Evolutionary conservation across 1,139 yeast species (phyloP).

Genomic region (Yamadazyma epiphylla): DNA sequence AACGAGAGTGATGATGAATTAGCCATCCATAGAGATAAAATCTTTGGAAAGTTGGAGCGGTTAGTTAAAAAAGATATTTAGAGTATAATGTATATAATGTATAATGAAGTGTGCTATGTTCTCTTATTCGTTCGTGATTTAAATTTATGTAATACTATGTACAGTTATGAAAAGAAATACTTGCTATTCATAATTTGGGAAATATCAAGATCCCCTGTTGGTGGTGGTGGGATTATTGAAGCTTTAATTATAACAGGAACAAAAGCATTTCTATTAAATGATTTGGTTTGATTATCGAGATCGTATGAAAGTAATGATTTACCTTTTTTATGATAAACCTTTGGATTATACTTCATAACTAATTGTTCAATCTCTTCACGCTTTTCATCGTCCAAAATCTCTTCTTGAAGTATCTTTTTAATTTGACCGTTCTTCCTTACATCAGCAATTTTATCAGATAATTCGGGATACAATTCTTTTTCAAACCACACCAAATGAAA

Average conservation of each 20-base stretch:
- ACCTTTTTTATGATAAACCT: conserved; percentile 14
- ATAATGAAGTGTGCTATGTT: no score
- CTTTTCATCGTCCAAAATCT: conserved; percentile 7
- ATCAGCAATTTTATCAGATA: conserved; percentile 14
- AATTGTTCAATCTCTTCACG: conserved; percentile 9
- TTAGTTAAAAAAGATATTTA: conserved; percentile 43
- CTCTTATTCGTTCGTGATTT: no score
- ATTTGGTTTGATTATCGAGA: neutral
- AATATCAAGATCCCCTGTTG: conserved; percentile 31
- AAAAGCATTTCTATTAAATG: conserved; percentile 4
- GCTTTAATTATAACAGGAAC: conserved; percentile 24
- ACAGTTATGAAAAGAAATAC: conserved; percentile 36
- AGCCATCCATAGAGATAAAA: conserved; percentile 60
- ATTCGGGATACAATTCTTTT: conserved; percentile 14
- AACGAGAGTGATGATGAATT: conserved; percentile 55
- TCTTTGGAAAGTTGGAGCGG: conserved; percentile 52
- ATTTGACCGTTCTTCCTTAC: conserved; percentile 1
- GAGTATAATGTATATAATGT: no score
- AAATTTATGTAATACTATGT: neutral
- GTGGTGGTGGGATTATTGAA: conserved; percentile 24
- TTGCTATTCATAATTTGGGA: conserved; percentile 28
- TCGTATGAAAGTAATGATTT: conserved; percentile 2
- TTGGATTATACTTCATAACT: conserved; percentile 18
- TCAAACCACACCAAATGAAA: conserved; percentile 35
- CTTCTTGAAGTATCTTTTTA: conserved; percentile 14